phyloP scores from a whole-genome alignment of 495 filamentous ascomycete genomes.

The Aspergillus ostianus region DNA sequence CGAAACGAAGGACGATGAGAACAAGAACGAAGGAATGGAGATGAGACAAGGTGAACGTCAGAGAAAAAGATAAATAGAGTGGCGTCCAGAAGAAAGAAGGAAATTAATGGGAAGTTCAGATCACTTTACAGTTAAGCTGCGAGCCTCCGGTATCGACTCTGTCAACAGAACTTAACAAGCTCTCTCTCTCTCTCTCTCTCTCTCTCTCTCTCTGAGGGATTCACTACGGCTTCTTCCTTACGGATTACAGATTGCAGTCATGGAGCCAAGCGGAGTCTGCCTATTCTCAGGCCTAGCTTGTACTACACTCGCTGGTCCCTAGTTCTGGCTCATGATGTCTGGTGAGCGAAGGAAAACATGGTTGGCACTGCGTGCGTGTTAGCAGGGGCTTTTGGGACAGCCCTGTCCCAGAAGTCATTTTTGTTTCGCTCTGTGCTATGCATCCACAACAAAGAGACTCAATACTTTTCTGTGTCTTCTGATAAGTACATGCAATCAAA shows the following conservation, averaged over 20 bases:
- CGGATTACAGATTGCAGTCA: background rate
- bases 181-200: too few species aligned
- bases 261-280: background rate
- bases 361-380: too few species aligned
- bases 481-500: background rate
- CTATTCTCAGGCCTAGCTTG: background rate
- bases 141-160: background rate
- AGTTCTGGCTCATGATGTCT: too few species aligned
- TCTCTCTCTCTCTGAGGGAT: background rate
- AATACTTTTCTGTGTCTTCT: background rate
- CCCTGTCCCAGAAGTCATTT: too few species aligned
- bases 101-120: background rate
- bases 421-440: background rate
- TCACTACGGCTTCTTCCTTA: background rate
- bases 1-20: background rate
- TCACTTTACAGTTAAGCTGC: background rate
- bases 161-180: background rate
- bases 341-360: too few species aligned
- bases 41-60: background rate
- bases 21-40: background rate
- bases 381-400: too few species aligned
- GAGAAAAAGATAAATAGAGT: background rate
- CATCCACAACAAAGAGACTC: background rate
- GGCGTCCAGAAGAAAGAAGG: too few species aligned
- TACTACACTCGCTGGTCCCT: background rate